These are phyloP conservation scores for Dactylellina haptotyla DNA, from an alignment of 2,329 filamentous ascomycete species.

Conservation along the genomic window DNA sequence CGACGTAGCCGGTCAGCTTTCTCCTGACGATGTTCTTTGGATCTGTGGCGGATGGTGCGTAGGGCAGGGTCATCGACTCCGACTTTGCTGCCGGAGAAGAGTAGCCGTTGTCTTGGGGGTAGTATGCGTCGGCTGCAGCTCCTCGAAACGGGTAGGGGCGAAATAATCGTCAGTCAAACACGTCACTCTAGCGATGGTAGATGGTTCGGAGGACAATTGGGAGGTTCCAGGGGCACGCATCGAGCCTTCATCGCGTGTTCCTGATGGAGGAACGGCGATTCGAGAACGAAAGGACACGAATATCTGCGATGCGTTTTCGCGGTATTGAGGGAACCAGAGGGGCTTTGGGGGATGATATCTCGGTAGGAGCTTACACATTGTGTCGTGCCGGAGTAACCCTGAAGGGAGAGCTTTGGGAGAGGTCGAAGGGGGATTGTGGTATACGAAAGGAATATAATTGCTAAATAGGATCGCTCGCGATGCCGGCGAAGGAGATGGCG, in stretches of 20 bases:
- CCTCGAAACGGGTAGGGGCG: slow-evolving; percentile 30
- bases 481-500: slow-evolving; percentile 21
- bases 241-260: slow-evolving; percentile 26
- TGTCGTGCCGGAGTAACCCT: slow-evolving; percentile 36
- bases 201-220: slow-evolving; percentile 26
- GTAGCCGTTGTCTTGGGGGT: slow-evolving; percentile 48
- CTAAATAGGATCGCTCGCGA: slow-evolving; percentile 41
- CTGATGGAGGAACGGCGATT: slow-evolving; percentile 12
- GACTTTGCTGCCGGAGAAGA: slow-evolving; percentile 47
- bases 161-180: slow-evolving; percentile 47
- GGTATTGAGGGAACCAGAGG: slow-evolving; percentile 15
- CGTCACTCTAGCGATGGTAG: slow-evolving; percentile 27
- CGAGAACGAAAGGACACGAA: slow-evolving; percentile 11
- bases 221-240: neutral
- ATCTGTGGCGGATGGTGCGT: slow-evolving; percentile 66
- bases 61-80: slow-evolving; percentile 46
- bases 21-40: slow-evolving; percentile 96
- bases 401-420: slow-evolving; percentile 28
- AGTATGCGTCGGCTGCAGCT: slow-evolving; percentile 51
- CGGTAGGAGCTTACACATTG: slow-evolving; percentile 52
- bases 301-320: slow-evolving; percentile 39
- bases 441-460: slow-evolving; percentile 15
- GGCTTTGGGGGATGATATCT: slow-evolving; percentile 20
- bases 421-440: slow-evolving; percentile 3
- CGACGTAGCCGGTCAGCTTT: slow-evolving; percentile 98